Evolutionary conservation across 257 asterid genomes (phyloP).

Genomic region (Solanum lycopersicoides): DNA sequence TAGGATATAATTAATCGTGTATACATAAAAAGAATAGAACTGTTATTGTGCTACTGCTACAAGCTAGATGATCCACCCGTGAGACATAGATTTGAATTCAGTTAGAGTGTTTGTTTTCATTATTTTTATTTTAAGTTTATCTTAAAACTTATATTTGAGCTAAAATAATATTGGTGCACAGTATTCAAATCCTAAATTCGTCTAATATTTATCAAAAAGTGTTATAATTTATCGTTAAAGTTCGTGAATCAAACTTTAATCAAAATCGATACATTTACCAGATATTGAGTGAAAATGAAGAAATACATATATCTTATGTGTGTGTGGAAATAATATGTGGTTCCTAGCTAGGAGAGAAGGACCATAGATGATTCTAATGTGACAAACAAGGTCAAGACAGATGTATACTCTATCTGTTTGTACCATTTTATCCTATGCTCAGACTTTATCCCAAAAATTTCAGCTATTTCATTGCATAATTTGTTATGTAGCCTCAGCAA

Average conservation of each 20-base stretch:
- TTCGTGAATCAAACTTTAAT: not conserved
- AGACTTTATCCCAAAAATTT: slow-evolving; percentile 1
- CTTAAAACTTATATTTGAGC: too few relatives aligned
- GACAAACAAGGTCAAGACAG: slow-evolving; percentile 19
- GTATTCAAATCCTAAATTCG: too few relatives aligned
- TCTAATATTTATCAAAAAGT: not conserved
- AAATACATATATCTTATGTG: not conserved
- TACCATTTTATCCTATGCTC: not conserved
- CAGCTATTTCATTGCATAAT: not conserved
- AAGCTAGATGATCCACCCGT: too few relatives aligned
- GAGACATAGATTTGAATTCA: too few relatives aligned
- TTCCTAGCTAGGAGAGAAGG: slow-evolving; percentile 2
- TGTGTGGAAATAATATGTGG: not conserved
- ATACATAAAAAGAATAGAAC: too few relatives aligned
- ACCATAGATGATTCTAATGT: not conserved
- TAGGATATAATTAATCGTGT: too few relatives aligned
- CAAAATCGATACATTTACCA: not conserved
- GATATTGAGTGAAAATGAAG: not conserved
- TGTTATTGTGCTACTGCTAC: too few relatives aligned
- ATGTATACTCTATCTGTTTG: not conserved
- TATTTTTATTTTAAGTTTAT: too few relatives aligned
- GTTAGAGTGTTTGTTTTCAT: too few relatives aligned
- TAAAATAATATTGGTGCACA: too few relatives aligned
- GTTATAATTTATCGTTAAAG: not conserved
- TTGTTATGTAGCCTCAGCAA: not conserved